Evolutionary conservation across 768 basidiomycete species (phyloP), one percentile per base, ranked within the genome.

Genomic region (Mycena capillaripes): DNA sequence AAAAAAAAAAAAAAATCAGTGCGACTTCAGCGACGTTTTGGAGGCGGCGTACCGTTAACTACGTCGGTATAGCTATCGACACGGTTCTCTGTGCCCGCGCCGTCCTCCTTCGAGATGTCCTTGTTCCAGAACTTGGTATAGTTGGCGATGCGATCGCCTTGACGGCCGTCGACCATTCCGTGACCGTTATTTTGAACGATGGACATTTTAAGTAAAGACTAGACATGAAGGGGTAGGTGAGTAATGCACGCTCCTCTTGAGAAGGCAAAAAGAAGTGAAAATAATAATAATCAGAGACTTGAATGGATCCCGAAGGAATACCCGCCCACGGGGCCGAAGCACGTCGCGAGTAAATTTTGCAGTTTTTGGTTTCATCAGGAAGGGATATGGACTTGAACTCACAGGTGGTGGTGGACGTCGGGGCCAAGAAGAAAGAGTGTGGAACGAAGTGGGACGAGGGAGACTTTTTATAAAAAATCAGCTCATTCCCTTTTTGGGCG

Each of bases 81-180:
- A 72, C 97, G 89, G 79, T 91, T 91, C 69, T 92, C 87, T 68
- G 88, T 93, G 81, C 95, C 89, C 12, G 82, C 84, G 4, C 87
- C 85, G 56, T 80, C 83, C 82, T 99, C 97, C 77, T 92, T 87
- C n/a, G 82, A 82, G 46, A 90, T 85, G 81, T 97, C 93, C 80
- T 93, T 92, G 73, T 97, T 89, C 97, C 97, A 99, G 84, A 95
- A 96, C 79, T 90, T 90, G 76, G 93, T 93, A 84, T 99, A 99
- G 82, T 92, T 92, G 52, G 56, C 72, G 25, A 73, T 70, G 34
- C 72, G 72, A n/a, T 73, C 68, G 27, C 50, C 21, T 30, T 69
- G 57, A 42, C 67, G 68, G 27, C 72, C 72, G 58, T 73, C 67
- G 29, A 58, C 72, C 68, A 69, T 44, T 9, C 63, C 59, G 3